Conservation (phyloP, 768 basidiomycete genomes). For the Zangia roseola region DNA sequence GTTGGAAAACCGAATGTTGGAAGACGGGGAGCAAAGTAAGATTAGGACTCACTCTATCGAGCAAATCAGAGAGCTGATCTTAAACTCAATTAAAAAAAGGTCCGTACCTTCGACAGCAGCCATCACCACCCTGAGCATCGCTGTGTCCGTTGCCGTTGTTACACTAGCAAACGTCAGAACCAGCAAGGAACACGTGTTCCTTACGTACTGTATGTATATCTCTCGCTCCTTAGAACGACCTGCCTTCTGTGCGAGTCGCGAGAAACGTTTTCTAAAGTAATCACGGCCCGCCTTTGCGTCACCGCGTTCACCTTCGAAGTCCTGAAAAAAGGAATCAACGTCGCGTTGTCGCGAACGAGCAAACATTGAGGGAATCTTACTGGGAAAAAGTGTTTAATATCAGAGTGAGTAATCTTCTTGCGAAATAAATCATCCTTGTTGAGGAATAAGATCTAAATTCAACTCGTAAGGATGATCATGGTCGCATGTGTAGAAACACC, state of each 20-base stretch:
- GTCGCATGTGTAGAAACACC: slow-evolving; percentile 24
- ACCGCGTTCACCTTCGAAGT: slow-evolving; percentile 77
- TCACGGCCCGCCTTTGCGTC: slow-evolving; percentile 77
- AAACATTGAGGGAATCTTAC: slow-evolving; percentile 40
- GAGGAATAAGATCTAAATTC: slow-evolving; percentile 79
- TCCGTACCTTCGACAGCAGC: slow-evolving; percentile 89
- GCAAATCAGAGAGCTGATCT: slow-evolving; percentile 15
- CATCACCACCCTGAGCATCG: slow-evolving; percentile 87
- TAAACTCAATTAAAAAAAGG: neutral
- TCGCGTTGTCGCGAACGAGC: neutral
- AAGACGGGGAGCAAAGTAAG: slow-evolving; percentile 24
- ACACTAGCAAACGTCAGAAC: slow-evolving; percentile 45
- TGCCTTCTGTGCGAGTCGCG: slow-evolving; percentile 78
- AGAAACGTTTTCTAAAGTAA: slow-evolving; percentile 88
- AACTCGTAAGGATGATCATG: slow-evolving; percentile 2
- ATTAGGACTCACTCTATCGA: slow-evolving; percentile 63
- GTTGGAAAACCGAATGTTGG: slow-evolving; percentile 18
- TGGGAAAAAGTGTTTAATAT: slow-evolving; percentile 88
- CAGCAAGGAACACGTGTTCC: slow-evolving; percentile 1
- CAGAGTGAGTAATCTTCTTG: slow-evolving; percentile 75
- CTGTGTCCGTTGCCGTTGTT: slow-evolving; percentile 90
- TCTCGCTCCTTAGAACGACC: slow-evolving; percentile 84
- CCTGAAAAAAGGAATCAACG: slow-evolving; percentile 42
- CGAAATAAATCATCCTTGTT: slow-evolving; percentile 96
- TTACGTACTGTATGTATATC: slow-evolving; percentile 87